Conservation (phyloP, 139 green algal species). For the Coelastrella sp. region DNA sequence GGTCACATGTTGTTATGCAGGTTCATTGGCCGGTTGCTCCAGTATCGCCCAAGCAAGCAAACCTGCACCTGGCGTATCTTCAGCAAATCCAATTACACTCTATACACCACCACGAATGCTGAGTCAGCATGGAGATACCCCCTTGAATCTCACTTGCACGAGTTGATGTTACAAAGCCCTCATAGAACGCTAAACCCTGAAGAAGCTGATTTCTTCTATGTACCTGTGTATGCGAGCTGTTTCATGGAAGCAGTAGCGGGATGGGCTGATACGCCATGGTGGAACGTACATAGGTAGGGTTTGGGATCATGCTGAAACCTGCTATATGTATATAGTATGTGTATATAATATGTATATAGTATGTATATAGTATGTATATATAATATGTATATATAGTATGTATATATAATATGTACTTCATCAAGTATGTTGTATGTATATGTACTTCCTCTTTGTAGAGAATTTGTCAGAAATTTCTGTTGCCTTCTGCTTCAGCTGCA, state of each 20-base stretch:
- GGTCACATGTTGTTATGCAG: conserved; percentile 29
- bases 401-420: too few species aligned
- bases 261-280: conserved; percentile 45
- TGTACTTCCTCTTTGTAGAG: too few species aligned
- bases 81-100: conserved; percentile 40
- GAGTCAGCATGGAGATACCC: conserved; percentile 56
- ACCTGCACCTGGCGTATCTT: conserved; percentile 49
- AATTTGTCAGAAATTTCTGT: too few species aligned
- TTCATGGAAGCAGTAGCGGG: conserved; percentile 43
- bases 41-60: conserved; percentile 64
- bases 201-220: conserved; percentile 73
- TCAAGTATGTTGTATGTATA: too few species aligned
- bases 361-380: neutral
- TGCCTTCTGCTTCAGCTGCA: too few species aligned
- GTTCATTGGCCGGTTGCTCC: conserved; percentile 67
- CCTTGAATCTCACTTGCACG: conserved; percentile 56
- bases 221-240: conserved; percentile 54
- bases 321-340: neutral
- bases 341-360: neutral
- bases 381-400: too few species aligned
- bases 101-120: conserved; percentile 14
- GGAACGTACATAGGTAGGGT: conserved; percentile 36
- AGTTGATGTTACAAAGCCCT: conserved; percentile 65
- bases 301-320: neutral
- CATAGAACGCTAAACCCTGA: conserved; percentile 72